phyloP scores from a whole-genome alignment of 345 rosid species.

The Citrus sinensis region DVS_A1.0 CM039163.1:50231001-50231500 shows the following conservation, averaged over 20 bases:
- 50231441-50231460: conserved; percentile 81
- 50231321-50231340: not conserved
- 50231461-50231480: not conserved
- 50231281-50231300: not conserved
- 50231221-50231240: not conserved
- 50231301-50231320: not conserved
- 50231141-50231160: not conserved
- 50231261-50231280: not conserved
- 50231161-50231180: not conserved
- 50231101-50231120: not conserved
- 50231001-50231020: conserved; percentile 89
- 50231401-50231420: conserved; percentile 89
- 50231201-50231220: not conserved
- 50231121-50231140: not conserved
- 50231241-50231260: not conserved
- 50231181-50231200: not conserved
- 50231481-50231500: not conserved
- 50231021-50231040: conserved; percentile 89
- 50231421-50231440: conserved; percentile 96
- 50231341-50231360: not conserved
- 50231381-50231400: conserved; percentile 42
- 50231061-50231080: not conserved
- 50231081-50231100: not conserved
- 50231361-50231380: not conserved
- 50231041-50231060: conserved; percentile 18